Evolutionary conservation across 257 asterid species (phyloP).

Genomic region (Ocimum tenuiflorum): DNA sequence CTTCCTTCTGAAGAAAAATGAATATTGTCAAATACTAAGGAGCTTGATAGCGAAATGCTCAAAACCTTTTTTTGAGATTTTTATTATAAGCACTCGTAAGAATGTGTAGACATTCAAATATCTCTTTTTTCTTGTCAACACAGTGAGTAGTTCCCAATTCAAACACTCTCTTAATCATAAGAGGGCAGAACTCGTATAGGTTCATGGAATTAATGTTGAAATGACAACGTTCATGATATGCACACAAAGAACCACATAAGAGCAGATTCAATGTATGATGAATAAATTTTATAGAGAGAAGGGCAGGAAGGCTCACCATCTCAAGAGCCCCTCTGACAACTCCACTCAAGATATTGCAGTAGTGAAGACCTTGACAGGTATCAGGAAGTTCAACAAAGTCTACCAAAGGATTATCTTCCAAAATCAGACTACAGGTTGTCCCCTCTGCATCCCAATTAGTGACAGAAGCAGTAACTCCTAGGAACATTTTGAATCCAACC

Average conservation of each 20-base stretch:
- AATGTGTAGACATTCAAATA: not conserved
- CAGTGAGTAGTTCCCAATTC: not conserved
- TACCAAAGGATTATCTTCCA: conserved; percentile 92
- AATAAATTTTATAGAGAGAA: not conserved
- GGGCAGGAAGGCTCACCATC: conserved; percentile 78
- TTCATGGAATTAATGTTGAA: too few relatives aligned
- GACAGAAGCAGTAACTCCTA: conserved; percentile 79
- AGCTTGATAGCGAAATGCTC: not conserved
- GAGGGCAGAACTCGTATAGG: not conserved
- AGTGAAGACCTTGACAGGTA: conserved; percentile 88
- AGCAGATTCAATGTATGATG: not conserved
- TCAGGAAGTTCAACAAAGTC: conserved; percentile 99
- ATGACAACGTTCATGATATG: not conserved
- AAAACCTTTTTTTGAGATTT: not conserved
- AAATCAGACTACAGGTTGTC: conserved; percentile 81
- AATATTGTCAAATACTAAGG: not conserved
- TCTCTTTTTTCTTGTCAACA: too few relatives aligned
- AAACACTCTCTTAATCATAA: not conserved
- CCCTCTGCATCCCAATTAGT: conserved; percentile 87
- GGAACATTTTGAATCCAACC: conserved; percentile 93
- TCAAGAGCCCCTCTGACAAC: conserved; percentile 91
- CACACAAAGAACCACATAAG: not conserved
- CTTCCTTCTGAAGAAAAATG: not conserved
- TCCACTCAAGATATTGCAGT: conserved; percentile 91
- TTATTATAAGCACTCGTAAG: not conserved